Base-by-base conservation (phyloP, 805 yeast species). In the Teunomyces kruisii region DNA sequence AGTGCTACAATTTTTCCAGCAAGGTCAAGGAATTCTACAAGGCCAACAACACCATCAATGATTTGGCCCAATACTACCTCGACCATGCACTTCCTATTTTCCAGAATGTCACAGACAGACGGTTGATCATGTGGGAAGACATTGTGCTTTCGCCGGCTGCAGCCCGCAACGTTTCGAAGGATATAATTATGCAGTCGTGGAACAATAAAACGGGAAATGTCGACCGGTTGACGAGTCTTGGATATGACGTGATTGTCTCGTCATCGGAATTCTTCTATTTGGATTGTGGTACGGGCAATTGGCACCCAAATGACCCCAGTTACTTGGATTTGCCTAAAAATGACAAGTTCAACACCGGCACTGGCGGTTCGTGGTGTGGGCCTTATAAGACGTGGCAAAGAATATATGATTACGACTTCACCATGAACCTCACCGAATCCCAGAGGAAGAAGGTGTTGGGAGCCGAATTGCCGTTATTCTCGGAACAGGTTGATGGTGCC, bases 341-440 rank as follows among this genome's bases (percentile, higher is more conserved):
- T 29, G 52, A 49, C 7, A 58, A 45, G 15, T 64, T 62, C 55
- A 68, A 68, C 51, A 47, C 54, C 14, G 63, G 64, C 4, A 30
- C 35, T 28, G 72, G 68, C 17, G 73, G 74, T 7, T 61, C 69
- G 2, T 69, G 72, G 70, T 70, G 76, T 49, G 68, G 59, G 22
- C 75, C 76, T 6, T 72, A 72, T 56, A 72, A 70, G 52, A 66
- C 70, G 1, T 72, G 72, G 73, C 75, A 71, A 49, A 50, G 70
- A 40, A 68, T 72, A 32, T 71, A 70, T 49, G 54, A 57, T 44
- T 68, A 52, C 44, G 74, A 70, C 45, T 54, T 70, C 42, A 50
- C 63, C 13, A 55, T 54, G 9, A 57, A 56, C 39, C 56, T 71
- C 31, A 67, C 70, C 12, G 56, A 45, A 1, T 54, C 41, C 6